These are phyloP conservation scores for Aspergillus nanangensis DNA, from an alignment of 495 filamentous ascomycete genomes.

Conservation along the genomic window DNA sequence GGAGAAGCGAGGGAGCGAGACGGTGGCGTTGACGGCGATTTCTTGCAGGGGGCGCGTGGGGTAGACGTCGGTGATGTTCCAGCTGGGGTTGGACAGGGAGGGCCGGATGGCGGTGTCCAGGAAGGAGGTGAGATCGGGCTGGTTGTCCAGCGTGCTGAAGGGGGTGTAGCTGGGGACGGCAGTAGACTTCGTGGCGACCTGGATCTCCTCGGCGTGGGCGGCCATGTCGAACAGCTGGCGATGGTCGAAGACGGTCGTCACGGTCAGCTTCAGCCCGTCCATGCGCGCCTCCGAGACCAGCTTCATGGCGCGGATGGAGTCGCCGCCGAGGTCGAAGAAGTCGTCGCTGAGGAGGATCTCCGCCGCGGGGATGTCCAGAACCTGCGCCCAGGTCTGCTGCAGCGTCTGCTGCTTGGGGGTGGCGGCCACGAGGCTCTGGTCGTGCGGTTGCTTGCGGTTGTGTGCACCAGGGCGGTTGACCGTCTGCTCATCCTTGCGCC, in stretches of 20 bases:
- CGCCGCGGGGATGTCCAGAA: constrained; percentile 30
- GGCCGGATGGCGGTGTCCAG: constrained; percentile 20
- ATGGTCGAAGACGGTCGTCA: constrained; percentile 45
- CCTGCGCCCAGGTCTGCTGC: constrained; percentile 39
- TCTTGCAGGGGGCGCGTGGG: constrained; percentile 38
- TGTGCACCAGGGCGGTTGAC: not conserved
- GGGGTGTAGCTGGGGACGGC: constrained; percentile 22
- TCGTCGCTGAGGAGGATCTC: constrained; percentile 40
- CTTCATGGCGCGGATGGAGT: constrained; percentile 45
- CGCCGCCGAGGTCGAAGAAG: constrained; percentile 45
- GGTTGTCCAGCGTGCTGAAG: constrained; percentile 30
- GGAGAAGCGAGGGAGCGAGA: constrained; percentile 38
- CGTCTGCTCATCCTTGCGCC: not conserved
- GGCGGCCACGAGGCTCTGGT: not conserved
- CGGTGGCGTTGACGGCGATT: constrained; percentile 48
- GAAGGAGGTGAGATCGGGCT: constrained; percentile 23
- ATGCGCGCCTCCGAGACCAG: constrained; percentile 32
- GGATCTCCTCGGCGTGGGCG: constrained; percentile 22
- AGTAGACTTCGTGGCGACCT: constrained; percentile 6
- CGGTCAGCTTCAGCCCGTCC: constrained; percentile 29
- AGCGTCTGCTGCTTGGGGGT: constrained; percentile 27
- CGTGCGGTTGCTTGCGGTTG: not conserved
- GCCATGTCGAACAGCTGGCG: constrained; percentile 38
- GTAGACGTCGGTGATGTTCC: constrained; percentile 29
- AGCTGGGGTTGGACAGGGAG: constrained; percentile 24